These are phyloP conservation scores for Aristolochia contorta DNA, from an alignment of 164 flowering plant species.

Conservation along the genomic window DNA sequence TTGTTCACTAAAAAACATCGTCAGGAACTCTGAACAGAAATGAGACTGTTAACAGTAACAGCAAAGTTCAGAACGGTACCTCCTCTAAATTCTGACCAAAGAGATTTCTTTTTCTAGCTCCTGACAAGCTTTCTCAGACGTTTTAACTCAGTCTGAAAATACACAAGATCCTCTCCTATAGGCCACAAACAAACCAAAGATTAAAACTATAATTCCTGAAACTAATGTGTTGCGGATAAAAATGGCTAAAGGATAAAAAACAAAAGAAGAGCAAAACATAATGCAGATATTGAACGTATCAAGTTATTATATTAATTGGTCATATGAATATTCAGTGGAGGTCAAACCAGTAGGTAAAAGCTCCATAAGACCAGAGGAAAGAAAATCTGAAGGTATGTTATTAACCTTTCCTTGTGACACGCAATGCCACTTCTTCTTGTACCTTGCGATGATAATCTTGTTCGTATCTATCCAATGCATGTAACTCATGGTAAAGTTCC, in stretches of 20 bases:
- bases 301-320: background rate
- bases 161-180: constrained; percentile 73
- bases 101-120: constrained; percentile 80
- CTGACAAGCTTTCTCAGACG: constrained; percentile 82
- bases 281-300: background rate
- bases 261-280: background rate
- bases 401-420: constrained; percentile 49
- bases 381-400: too few relatives aligned
- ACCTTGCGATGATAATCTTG: constrained; percentile 75
- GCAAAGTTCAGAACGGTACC: constrained; percentile 27
- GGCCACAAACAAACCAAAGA: background rate
- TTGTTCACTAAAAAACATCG: too few relatives aligned
- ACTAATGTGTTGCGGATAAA: background rate
- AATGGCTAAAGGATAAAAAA: background rate
- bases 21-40: too few relatives aligned
- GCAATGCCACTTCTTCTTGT: constrained; percentile 68
- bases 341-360: background rate
- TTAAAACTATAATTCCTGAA: background rate
- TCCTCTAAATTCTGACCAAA: constrained; percentile 97
- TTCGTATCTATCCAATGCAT: constrained; percentile 86
- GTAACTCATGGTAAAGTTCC: constrained; percentile 88
- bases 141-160: constrained; percentile 71
- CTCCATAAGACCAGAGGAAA: too few relatives aligned
- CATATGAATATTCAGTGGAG: too few relatives aligned
- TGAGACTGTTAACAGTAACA: too few relatives aligned